These are phyloP conservation scores for Chalciporus sp. DNA, from an alignment of 1,284 basidiomycete genomes.

Conservation along the genomic window DNA sequence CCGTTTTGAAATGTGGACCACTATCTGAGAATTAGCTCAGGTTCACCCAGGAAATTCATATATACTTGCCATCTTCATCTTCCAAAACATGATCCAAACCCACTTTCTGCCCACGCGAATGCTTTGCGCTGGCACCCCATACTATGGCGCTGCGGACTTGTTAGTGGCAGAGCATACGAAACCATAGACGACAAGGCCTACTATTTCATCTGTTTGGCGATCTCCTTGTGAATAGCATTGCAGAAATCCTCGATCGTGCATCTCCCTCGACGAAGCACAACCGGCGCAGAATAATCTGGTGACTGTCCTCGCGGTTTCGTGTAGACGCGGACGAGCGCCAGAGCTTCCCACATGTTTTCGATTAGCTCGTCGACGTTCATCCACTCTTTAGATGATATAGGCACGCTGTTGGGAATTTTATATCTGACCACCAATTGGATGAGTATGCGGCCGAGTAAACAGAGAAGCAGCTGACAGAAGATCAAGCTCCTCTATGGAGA, in stretches of 20 bases:
- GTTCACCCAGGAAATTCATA: background rate
- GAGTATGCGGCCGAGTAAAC: background rate
- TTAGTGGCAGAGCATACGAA: conserved; percentile 10
- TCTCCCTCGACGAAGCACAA: conserved; percentile 78
- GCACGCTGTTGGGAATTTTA: conserved; percentile 95
- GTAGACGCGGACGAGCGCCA: conserved; percentile 91
- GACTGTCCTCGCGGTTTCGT: conserved; percentile 92
- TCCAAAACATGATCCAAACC: conserved; percentile 88
- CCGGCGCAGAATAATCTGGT: conserved; percentile 86
- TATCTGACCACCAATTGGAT: conserved; percentile 48
- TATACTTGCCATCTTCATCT: conserved; percentile 79
- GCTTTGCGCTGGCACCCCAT: conserved; percentile 95
- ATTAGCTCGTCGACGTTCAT: conserved; percentile 96
- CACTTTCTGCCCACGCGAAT: conserved; percentile 94
- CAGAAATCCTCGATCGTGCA: conserved; percentile 92
- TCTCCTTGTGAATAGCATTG: conserved; percentile 88
- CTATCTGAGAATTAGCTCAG: conserved; percentile 40
- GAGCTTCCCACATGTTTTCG: conserved; percentile 88
- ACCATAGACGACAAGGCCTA: conserved; percentile 38
- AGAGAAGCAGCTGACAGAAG: conserved; percentile 63
- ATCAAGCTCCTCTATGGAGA: conserved; percentile 98
- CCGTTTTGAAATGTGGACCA: conserved; percentile 84
- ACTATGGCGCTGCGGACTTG: conserved; percentile 74
- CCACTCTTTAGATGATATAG: conserved; percentile 93
- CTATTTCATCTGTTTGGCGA: conserved; percentile 93